These are phyloP conservation scores for Fusarium temperatum DNA, from an alignment of 2,329 filamentous ascomycete genomes.

Conservation along the genomic window DNA sequence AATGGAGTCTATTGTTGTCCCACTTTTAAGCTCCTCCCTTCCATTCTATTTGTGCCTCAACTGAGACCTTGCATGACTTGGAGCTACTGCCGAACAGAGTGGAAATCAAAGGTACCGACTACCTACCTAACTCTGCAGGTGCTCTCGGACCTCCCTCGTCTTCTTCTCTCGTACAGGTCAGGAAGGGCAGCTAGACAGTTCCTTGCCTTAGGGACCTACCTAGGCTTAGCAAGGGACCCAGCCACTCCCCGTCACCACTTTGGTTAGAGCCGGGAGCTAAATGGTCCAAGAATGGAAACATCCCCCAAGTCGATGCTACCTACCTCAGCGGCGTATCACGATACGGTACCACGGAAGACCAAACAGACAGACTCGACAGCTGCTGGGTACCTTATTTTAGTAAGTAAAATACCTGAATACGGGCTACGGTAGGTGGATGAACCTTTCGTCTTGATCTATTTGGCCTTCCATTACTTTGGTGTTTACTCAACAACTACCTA, in stretches of 20 bases:
- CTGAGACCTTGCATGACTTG: background rate
- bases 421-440: background rate
- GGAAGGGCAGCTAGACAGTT: background rate
- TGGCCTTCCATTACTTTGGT: background rate
- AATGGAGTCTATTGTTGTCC: conserved; percentile 42
- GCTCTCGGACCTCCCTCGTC: background rate
- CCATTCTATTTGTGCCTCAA: conserved; percentile 7
- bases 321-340: conserved; percentile 28
- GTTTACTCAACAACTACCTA: background rate
- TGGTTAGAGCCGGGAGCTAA: conserved; percentile 34
- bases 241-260: conserved; percentile 20
- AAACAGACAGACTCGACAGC: background rate
- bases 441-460: background rate
- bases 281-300: conserved; percentile 34
- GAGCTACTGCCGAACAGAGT: conserved; percentile 6
- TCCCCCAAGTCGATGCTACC: conserved; percentile 15
- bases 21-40: conserved; percentile 39
- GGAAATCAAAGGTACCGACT: conserved; percentile 9
- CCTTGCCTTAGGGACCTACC: background rate
- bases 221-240: conserved; percentile 10
- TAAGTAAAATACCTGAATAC: background rate
- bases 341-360: background rate
- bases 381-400: no score
- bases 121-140: conserved; percentile 7
- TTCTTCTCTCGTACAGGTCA: background rate